Percentiles rank a stretch among this genome's conserved stretches.
Conservation (phyloP, 768 basidiomycete species). For the Russula dissimulans region DNA sequence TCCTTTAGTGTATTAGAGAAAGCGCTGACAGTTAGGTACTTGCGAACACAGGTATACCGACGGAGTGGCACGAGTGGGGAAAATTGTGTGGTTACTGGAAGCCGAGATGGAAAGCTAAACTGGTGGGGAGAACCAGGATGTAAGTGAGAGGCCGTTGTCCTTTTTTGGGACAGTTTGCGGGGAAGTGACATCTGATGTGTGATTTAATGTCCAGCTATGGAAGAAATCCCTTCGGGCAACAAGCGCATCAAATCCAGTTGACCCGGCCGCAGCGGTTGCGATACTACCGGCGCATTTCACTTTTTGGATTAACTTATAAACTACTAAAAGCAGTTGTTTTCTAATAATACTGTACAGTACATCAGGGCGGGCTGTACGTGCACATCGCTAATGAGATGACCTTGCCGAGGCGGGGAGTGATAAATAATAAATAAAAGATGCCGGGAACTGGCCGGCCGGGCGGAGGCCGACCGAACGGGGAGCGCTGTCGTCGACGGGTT, state of each 20-base stretch:
- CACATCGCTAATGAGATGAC: background rate
- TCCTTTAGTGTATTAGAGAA: background rate
- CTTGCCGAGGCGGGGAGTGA: too few relatives aligned
- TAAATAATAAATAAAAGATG: background rate
- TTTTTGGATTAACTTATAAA: conserved; percentile 15
- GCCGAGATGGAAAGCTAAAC: conserved; percentile 15
- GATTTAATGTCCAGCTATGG: background rate
- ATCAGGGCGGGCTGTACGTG: background rate
- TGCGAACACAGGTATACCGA: background rate
- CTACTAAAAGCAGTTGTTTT: background rate
- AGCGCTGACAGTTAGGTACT: background rate
- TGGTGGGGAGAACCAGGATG: conserved; percentile 18
- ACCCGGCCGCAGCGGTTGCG: conserved; percentile 1
- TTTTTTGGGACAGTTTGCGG: background rate
- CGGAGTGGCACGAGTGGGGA: background rate
- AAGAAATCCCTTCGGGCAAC: conserved; percentile 7
- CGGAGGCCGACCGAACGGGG: conserved; percentile 3
- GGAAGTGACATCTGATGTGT: background rate
- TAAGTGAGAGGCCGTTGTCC: background rate
- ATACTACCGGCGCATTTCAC: background rate
- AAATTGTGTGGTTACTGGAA: conserved; percentile 16
- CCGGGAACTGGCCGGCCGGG: conserved; percentile 14
- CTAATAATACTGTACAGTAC: conserved; percentile 3
- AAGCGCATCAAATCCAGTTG: conserved; percentile 16
- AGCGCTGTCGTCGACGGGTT: conserved; percentile 8